A percentile compares a stretch with the other conserved stretches of the same genome.
Evolutionary conservation across 129 eudicot genomes (phyloP).

Genomic region (Flaveria brownii): DNA sequence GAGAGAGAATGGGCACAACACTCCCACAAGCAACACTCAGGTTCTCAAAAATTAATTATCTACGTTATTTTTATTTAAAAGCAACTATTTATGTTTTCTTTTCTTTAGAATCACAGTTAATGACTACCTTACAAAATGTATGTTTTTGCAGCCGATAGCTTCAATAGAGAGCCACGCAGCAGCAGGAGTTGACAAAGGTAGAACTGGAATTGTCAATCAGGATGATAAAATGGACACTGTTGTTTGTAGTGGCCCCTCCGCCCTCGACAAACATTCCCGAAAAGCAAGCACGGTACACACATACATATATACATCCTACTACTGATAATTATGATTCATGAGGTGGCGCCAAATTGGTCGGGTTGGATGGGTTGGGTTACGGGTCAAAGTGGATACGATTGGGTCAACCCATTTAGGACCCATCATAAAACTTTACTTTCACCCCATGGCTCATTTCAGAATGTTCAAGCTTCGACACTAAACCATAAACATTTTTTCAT

Average conservation of each 20-base stretch:
- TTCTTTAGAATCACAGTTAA: not conserved
- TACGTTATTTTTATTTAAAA: not conserved
- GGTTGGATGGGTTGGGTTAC: not conserved
- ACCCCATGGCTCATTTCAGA: no score
- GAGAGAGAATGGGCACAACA: conserved; percentile 53
- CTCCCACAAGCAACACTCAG: conserved; percentile 87
- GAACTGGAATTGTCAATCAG: conserved; percentile 40
- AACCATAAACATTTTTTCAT: not conserved
- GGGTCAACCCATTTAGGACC: not conserved
- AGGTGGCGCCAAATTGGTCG: not conserved
- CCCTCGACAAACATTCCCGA: conserved; percentile 65
- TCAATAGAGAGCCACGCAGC: conserved; percentile 83
- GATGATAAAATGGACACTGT: conserved; percentile 51
- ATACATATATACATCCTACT: not conserved
- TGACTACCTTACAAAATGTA: not conserved
- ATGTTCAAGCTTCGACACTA: no score
- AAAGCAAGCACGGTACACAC: conserved; percentile 85
- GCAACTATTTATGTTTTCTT: not conserved
- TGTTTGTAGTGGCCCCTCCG: conserved; percentile 58
- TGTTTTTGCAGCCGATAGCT: conserved; percentile 69
- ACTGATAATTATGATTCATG: not conserved
- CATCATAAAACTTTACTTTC: no score
- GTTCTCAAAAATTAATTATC: conserved; percentile 34
- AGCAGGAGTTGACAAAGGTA: conserved; percentile 51
- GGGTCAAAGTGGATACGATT: not conserved